Conservation (phyloP, 2,329 filamentous ascomycete species). For the Lachnellula occidentalis region DNA sequence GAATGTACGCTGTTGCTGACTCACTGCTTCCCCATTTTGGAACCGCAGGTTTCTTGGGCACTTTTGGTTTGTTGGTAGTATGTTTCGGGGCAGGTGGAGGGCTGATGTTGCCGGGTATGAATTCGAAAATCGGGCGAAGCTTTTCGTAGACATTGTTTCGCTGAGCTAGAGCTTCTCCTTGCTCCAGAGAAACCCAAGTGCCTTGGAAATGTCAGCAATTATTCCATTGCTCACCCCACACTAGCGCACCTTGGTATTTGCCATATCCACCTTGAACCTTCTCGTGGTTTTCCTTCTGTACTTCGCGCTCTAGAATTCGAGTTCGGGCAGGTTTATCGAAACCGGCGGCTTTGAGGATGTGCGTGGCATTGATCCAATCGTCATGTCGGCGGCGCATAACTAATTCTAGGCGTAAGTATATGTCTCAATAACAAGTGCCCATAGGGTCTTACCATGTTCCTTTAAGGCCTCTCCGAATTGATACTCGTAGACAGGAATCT, state of each 20-base stretch:
- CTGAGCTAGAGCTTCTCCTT: constrained; percentile 75
- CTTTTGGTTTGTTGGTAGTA: constrained; percentile 79
- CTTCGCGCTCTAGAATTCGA: constrained; percentile 89
- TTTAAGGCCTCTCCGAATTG: constrained; percentile 74
- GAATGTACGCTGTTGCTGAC: constrained; percentile 19
- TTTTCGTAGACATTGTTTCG: constrained; percentile 84
- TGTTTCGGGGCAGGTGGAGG: constrained; percentile 93
- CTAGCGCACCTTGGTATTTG: constrained; percentile 81
- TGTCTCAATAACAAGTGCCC: not conserved
- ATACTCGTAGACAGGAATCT: constrained; percentile 95
- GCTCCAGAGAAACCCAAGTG: constrained; percentile 89
- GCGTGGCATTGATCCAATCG: constrained; percentile 99
- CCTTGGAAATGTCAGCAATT: constrained; percentile 44
- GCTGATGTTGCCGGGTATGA: constrained; percentile 73
- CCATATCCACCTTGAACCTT: constrained; percentile 98
- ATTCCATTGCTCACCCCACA: not conserved
- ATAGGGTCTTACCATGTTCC: constrained; percentile 54
- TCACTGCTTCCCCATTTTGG: constrained; percentile 52
- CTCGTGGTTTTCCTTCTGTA: constrained; percentile 93
- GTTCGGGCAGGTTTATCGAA: constrained; percentile 97
- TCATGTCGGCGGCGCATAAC: constrained; percentile 89
- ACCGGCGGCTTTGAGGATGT: constrained; percentile 93
- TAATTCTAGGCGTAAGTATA: constrained; percentile 11
- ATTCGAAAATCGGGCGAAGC: constrained; percentile 84
- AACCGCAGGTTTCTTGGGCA: constrained; percentile 59